Base-by-base conservation (phyloP, 345 rosid genomes). In the Aegle marmelos region DNA sequence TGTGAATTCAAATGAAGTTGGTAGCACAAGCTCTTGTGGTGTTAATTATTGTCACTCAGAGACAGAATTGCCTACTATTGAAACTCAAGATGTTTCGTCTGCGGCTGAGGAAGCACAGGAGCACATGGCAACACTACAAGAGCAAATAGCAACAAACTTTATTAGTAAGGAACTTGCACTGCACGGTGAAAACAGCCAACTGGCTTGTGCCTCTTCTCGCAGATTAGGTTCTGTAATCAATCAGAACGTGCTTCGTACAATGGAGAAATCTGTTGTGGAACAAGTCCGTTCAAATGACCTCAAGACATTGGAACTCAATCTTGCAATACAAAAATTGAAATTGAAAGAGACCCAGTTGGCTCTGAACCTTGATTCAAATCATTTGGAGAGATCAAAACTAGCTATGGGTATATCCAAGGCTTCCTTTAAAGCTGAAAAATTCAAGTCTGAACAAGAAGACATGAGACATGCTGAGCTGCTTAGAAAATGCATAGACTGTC, bases 281-380 rank as follows among this genome's bases (percentile, higher is more conserved):
- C 92, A 90, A 82, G 77, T 87, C 53, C 91, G 97, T 56, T 88
- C 92, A 25, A 96, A 94, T 81, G 90, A 96, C 82, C 88, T 96
- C 62, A 91, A 91, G 85, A 68, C 76, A 19, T 13, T 88, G 66
- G 93, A 91, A 87, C 88, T 89, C 61, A 74, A 87, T 81, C 85
- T 92, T 73, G 68, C 80, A 3, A 85, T 86, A 89, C 82, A 73
- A 81, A 85, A 77, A 79, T 56, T 96, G 84, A 81, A 74, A 68
- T 59, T 89, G 76, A 89, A 91, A 76, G 86, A 92, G 86, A 80
- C 72, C 1, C 84, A 87, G 77, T 79, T 94, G 74, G 86, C 86
- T 76, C 79, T 91, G 68, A 84, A 68, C 45, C 45, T 21, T 70
- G 97, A 92, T 71, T 84, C 92, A 45, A 92, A 94, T 83, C 70